A percentile compares a stretch with the other conserved stretches of the same genome.
phyloP scores from a whole-genome alignment of 768 basidiomycete species.

The Phylloporus sp. region DNA sequence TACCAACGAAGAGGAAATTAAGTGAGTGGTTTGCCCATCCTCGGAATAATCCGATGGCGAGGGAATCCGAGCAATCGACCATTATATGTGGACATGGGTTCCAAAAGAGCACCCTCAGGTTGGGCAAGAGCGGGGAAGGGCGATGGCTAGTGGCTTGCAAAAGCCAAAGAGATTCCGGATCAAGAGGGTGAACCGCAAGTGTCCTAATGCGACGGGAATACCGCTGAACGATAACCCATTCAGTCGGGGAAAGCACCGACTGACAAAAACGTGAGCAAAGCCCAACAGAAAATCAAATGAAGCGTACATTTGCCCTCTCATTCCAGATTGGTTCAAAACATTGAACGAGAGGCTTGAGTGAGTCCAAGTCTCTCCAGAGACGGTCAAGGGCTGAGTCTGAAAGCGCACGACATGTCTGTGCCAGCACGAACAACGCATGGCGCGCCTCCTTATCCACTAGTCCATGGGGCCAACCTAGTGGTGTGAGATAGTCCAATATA shows the following conservation, averaged over 20 bases:
- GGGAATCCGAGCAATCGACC: not conserved
- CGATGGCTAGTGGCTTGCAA: not conserved
- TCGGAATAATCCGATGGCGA: not conserved
- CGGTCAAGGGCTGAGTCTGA: not conserved
- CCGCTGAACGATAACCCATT: not conserved
- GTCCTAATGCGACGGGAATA: not conserved
- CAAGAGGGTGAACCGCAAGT: not conserved
- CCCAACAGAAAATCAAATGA: not conserved
- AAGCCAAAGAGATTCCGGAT: not conserved
- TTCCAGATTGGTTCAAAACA: not conserved
- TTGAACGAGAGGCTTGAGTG: not conserved
- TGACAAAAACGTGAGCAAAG: not conserved
- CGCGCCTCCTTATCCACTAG: not conserved
- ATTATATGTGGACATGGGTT: no score
- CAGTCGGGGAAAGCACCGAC: not conserved
- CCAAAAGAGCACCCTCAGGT: slow-evolving; percentile 3
- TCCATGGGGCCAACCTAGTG: not conserved
- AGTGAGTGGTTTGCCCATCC: not conserved
- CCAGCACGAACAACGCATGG: not conserved
- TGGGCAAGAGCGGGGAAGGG: not conserved
- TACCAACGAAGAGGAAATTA: not conserved
- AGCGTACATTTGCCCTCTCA: not conserved
- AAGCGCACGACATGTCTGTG: not conserved
- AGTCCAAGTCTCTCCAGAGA: not conserved
- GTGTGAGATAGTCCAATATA: not conserved